Conservation (phyloP, 345 rosid species). For the Luvunga scandens region DNA sequence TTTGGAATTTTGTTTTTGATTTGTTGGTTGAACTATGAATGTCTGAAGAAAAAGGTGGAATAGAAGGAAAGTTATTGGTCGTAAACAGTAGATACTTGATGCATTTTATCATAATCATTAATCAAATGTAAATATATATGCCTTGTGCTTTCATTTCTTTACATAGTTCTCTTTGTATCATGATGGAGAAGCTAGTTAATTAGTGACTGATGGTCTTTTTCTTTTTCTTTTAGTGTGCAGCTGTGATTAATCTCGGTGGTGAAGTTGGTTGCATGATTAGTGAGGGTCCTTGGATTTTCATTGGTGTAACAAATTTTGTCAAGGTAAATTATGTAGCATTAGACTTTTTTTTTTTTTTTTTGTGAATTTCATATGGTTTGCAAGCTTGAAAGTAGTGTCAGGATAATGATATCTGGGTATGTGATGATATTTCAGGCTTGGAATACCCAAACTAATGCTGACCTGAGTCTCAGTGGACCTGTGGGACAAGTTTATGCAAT, state of each 20-base stretch:
- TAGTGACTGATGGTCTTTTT: background rate
- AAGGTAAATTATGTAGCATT: constrained; percentile 44
- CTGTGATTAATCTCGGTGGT: constrained; percentile 65
- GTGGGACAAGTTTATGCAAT: constrained; percentile 89
- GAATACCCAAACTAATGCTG: constrained; percentile 74
- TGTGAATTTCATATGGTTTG: background rate
- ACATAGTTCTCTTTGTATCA: background rate
- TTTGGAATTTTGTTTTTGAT: background rate
- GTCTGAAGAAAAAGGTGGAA: background rate
- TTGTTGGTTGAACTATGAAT: background rate
- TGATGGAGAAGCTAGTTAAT: background rate
- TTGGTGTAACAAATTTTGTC: constrained; percentile 80
- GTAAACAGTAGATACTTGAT: background rate
- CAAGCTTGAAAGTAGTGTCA: background rate
- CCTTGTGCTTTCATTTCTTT: background rate
- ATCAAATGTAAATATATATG: background rate
- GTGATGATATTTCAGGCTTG: constrained; percentile 59
- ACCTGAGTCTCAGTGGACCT: constrained; percentile 83
- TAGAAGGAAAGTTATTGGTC: background rate
- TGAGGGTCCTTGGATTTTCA: constrained; percentile 97
- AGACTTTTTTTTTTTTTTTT: no score
- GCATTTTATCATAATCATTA: background rate
- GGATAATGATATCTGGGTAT: background rate
- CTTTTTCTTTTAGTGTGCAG: constrained; percentile 52
- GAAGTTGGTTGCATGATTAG: constrained; percentile 90